phyloP scores from a whole-genome alignment of 1,284 basidiomycete genomes.

The Polyporus tsugae region DNA sequence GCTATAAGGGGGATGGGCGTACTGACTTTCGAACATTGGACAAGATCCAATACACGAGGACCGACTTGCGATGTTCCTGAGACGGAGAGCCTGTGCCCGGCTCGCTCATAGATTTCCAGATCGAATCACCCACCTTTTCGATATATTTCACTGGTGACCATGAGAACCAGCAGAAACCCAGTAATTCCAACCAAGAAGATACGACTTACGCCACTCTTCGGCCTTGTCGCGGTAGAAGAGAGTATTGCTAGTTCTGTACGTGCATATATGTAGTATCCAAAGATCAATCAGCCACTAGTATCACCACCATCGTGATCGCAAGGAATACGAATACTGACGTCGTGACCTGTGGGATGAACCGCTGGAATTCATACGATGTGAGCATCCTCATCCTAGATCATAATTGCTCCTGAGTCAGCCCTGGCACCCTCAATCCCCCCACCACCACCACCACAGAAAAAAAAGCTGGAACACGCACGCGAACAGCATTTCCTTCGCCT shows the following conservation, averaged over 20 bases:
- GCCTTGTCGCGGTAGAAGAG: conserved; percentile 69
- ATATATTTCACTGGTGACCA: conserved; percentile 65
- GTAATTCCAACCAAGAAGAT: conserved; percentile 14
- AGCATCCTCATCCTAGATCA: conserved; percentile 64
- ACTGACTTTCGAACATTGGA: conserved; percentile 51
- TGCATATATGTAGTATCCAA: not conserved
- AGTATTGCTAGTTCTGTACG: conserved; percentile 43
- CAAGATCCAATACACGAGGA: conserved; percentile 78
- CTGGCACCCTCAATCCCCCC: not conserved
- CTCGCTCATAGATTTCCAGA: conserved; percentile 51
- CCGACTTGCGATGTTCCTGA: conserved; percentile 55
- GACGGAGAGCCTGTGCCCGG: not conserved
- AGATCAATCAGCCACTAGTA: conserved; percentile 7
- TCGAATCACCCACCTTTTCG: conserved; percentile 61
- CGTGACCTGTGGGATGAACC: conserved; percentile 64
- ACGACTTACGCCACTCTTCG: conserved; percentile 72
- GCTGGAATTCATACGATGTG: conserved; percentile 71
- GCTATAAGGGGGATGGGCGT: not conserved
- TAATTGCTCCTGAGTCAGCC: conserved; percentile 5
- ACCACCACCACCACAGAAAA: too few species aligned
- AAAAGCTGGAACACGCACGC: conserved; percentile 56
- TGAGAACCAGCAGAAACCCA: conserved; percentile 20
- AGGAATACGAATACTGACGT: conserved; percentile 52
- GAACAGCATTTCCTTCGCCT: conserved; percentile 75
- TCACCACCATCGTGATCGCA: not conserved